phyloP scores from a whole-genome alignment of 371 early-diverging fungal species.

The Fennellomyces sp. region DNA sequence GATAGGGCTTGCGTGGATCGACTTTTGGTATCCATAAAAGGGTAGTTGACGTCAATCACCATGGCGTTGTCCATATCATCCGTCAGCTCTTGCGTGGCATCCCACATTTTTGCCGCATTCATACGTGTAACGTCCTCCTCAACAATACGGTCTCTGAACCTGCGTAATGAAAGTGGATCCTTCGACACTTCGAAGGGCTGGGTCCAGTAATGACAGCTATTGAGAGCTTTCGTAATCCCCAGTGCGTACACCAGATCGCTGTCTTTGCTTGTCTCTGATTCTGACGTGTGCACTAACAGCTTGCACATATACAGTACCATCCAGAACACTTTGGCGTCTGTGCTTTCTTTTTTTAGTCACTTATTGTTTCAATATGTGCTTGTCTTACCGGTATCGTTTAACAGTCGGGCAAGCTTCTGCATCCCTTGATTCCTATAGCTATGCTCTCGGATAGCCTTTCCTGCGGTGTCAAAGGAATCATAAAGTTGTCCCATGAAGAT shows the following conservation, averaged over 20 bases:
- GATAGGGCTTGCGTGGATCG: constrained; percentile 11
- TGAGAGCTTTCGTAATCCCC: neutral
- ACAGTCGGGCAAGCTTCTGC: neutral
- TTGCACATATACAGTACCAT: constrained; percentile 2
- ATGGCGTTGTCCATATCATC: neutral
- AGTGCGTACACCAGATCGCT: neutral
- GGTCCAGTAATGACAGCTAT: neutral
- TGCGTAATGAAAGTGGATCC: neutral
- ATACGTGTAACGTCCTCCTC: neutral
- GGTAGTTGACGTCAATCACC: constrained; percentile 15
- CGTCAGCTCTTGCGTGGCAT: neutral
- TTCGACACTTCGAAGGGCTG: neutral
- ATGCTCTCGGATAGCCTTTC: constrained; percentile 11
- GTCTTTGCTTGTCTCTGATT: neutral
- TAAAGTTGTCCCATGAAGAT: constrained; percentile 21
- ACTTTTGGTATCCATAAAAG: constrained; percentile 6
- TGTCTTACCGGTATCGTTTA: constrained; percentile 6
- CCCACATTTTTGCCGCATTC: neutral
- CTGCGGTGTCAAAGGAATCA: constrained; percentile 10
- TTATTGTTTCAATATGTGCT: no score
- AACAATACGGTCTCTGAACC: neutral
- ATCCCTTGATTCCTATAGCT: constrained; percentile 8
- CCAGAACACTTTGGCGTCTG: constrained; percentile 7
- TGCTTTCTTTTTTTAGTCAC: no score
- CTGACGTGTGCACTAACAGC: neutral